Evolutionary conservation across 1,139 yeast genomes (phyloP), one percentile per base, ranked within the genome.

Genomic region (Lodderomyces jiufengensis): DNA sequence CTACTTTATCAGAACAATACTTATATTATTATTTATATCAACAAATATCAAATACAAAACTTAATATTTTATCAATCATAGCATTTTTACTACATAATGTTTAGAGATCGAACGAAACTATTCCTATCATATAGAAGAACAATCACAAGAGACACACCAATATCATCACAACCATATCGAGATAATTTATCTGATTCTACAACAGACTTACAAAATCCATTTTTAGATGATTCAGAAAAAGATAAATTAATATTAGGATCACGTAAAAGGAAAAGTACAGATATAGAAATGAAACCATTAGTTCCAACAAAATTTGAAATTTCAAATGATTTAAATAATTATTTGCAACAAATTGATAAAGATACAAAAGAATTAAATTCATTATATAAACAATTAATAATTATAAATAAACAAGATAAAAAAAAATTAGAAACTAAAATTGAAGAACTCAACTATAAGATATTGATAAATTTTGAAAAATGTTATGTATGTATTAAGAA

Each of bases 371-470:
- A 72, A 41, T 67, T 92, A 49, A 81, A 79, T 38, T 70, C 74
- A 24, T 58, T 87, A 33, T 94, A 94, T 56, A 82, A 84, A 55
- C 84, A 82, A 58, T 84, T 90, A 47, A 70, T 92, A 21, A 73
- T 92, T 32, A 95, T 96, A 2, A 92, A 92, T 27, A 85, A 88
- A 52, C 80, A 76, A 45, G 97, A 90, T 54, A 97, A 90, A 54
- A 73, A 85, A 44, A 72, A 78, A 3, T 80, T 79, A 45, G 86
- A 82, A 45, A 76, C 72, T 41, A 58, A 61, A 39, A 87, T 94
- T 44, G 97, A 90, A 54, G 76, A 76, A 38, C 59, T 86, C 47
- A 87, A 92, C 39, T 80, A 76, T 49, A 70, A 75, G 18, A 80
- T 90, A 34, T 84, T 96, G 16, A 70, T 78, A 57, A 66, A 73